Evolutionary conservation across 2,329 filamentous ascomycete genomes (phyloP).

Genomic region (Ophiocordyceps camponoti-floridani): DNA sequence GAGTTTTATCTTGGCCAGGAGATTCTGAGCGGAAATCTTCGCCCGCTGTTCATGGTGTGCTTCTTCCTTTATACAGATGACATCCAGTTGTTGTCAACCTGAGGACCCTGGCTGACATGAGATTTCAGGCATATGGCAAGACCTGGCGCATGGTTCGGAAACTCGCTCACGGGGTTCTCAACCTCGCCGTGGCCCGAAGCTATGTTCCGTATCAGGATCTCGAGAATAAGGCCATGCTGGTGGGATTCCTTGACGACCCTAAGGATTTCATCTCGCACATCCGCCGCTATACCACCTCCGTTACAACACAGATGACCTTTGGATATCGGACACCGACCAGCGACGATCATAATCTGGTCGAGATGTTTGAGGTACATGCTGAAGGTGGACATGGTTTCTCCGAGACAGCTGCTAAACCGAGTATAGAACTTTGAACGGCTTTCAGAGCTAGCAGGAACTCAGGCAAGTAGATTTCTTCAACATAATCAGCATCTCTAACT

Average conservation of each 20-base stretch:
- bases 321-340: background rate
- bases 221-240: background rate
- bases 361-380: background rate
- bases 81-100: no score
- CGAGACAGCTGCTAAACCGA: background rate
- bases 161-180: background rate
- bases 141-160: background rate
- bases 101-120: background rate
- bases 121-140: background rate
- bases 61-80: background rate
- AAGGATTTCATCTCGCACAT: background rate
- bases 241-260: background rate
- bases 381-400: background rate
- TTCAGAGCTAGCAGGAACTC: background rate
- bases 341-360: background rate
- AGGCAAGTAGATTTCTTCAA: background rate
- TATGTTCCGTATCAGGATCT: background rate
- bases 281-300: background rate
- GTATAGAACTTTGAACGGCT: background rate
- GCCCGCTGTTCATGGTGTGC: background rate
- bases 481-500: no score
- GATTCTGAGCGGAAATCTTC: background rate
- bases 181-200: background rate
- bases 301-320: background rate
- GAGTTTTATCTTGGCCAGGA: background rate